Percentiles rank a stretch among this genome's conserved stretches.
Conservation (phyloP, 495 filamentous ascomycete genomes). For the Platismatia glauca region DNA sequence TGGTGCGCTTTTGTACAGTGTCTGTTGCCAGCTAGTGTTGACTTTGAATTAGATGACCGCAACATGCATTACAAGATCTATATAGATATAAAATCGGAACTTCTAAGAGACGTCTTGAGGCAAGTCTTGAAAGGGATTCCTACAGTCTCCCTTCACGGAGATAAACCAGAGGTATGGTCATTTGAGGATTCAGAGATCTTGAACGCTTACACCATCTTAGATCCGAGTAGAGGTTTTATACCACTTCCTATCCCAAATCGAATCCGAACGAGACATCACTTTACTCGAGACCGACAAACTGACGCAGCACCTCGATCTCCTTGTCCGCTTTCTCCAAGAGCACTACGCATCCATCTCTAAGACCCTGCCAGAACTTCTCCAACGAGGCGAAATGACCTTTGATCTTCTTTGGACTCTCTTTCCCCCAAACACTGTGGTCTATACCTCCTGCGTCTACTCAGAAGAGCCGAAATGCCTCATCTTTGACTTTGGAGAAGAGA, state of each 20-base stretch:
- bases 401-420: slow-evolving; percentile 41
- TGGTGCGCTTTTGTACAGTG: not conserved
- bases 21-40: not conserved
- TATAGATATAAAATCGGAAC: slow-evolving; percentile 22
- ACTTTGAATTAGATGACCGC: slow-evolving; percentile 4
- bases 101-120: slow-evolving; percentile 29
- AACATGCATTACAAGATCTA: slow-evolving; percentile 24
- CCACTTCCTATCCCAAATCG: slow-evolving; percentile 30
- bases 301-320: slow-evolving; percentile 30
- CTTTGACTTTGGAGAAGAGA: slow-evolving; percentile 26
- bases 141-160: slow-evolving; percentile 29
- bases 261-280: slow-evolving; percentile 12
- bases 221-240: slow-evolving; percentile 25
- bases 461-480: slow-evolving; percentile 29
- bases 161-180: slow-evolving; percentile 19
- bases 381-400: slow-evolving; percentile 37
- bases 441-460: slow-evolving; percentile 37
- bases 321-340: slow-evolving; percentile 34
- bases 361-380: slow-evolving; percentile 32
- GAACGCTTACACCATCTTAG: not conserved
- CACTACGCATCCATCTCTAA: slow-evolving; percentile 30
- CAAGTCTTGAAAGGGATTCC: slow-evolving; percentile 27
- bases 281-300: slow-evolving; percentile 3
- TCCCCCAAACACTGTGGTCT: slow-evolving; percentile 33
- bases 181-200: not conserved